Conservation (phyloP, 2,329 filamentous ascomycete species). For the Fusarium bulbicola region DNA sequence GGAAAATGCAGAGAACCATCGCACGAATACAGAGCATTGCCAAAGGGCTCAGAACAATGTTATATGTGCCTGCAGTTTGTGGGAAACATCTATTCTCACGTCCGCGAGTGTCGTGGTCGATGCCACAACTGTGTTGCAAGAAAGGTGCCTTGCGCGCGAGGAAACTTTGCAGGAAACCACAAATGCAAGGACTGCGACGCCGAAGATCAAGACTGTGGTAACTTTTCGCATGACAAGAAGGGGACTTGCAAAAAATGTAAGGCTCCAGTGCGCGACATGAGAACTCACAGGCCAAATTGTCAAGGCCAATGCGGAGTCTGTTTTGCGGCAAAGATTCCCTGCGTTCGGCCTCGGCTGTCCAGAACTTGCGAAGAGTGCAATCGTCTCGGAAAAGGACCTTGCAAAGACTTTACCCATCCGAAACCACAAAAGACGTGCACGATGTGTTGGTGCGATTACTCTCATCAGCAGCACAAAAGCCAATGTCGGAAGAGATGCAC, state of each 20-base stretch:
- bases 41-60: not conserved
- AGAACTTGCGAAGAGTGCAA: not conserved
- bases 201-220: not conserved
- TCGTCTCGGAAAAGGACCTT: not conserved
- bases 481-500: too few species aligned
- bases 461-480: too few species aligned
- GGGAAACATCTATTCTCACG: not conserved
- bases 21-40: not conserved
- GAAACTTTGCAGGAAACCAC: not conserved
- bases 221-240: not conserved
- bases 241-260: not conserved
- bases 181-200: not conserved
- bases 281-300: not conserved
- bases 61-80: not conserved
- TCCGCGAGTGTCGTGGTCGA: not conserved
- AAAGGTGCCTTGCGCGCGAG: not conserved
- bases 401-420: not conserved
- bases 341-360: not conserved
- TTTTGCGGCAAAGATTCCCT: not conserved
- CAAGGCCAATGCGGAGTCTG: not conserved
- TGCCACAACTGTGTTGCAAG: not conserved
- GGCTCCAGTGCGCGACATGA: not conserved
- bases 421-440: not conserved
- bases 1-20: not conserved
- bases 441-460: too few species aligned